Conservation (phyloP, 345 rosid species). For the Turnera subulata region DNA sequence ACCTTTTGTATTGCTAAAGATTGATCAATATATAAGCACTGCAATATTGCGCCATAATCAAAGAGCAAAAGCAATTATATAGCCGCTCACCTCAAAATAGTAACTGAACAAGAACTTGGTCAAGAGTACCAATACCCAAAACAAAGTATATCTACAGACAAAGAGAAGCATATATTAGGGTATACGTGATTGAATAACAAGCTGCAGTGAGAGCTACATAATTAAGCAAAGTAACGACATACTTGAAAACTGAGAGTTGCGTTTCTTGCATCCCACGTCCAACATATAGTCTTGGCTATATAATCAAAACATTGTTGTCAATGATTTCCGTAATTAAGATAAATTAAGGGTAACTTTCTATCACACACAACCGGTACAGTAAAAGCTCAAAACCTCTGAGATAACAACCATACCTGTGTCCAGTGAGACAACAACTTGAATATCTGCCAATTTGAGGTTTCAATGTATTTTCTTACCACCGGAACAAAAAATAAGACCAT, state of each 20-base stretch:
- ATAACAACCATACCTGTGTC: slow-evolving; percentile 58
- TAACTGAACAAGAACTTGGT: slow-evolving; percentile 82
- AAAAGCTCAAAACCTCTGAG: background rate
- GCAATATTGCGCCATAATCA: background rate
- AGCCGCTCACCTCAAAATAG: slow-evolving; percentile 67
- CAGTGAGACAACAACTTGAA: slow-evolving; percentile 65
- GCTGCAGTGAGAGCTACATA: slow-evolving; percentile 15
- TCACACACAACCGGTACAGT: background rate
- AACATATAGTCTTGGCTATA: slow-evolving; percentile 78
- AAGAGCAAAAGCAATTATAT: slow-evolving; percentile 2
- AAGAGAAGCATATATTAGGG: slow-evolving; percentile 10
- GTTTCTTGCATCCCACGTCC: slow-evolving; percentile 99
- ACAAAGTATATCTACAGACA: slow-evolving; percentile 60
- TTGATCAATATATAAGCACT: too few relatives aligned
- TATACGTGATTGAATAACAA: slow-evolving; percentile 3
- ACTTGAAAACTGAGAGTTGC: slow-evolving; percentile 85
- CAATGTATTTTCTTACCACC: slow-evolving; percentile 68
- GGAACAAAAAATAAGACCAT: slow-evolving; percentile 87
- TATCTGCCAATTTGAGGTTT: slow-evolving; percentile 64
- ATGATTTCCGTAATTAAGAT: background rate
- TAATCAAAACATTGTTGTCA: slow-evolving; percentile 7
- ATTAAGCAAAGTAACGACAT: slow-evolving; percentile 24
- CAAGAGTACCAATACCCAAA: slow-evolving; percentile 75
- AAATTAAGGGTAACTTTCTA: too few relatives aligned
- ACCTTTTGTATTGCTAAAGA: too few relatives aligned